Base-by-base conservation (phyloP, 768 basidiomycete species). In the Ramaria rubella region DNA sequence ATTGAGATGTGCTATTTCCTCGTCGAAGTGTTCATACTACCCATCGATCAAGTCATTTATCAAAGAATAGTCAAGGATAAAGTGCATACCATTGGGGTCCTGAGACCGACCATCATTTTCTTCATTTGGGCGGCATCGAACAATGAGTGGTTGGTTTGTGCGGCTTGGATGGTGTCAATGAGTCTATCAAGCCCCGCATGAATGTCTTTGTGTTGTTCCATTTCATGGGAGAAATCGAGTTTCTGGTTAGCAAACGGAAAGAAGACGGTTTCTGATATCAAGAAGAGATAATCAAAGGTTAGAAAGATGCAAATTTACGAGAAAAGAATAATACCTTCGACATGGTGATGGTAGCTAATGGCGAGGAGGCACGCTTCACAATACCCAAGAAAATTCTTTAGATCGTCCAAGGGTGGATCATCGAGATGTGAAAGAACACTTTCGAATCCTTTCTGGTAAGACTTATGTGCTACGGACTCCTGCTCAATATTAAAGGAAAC, bases 371-470 rank as follows among this genome's bases (percentile, higher is more conserved):
- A 75, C 4, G 72, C 70, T 52, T 69, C 64, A 55, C 71, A 71
- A 48, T 75, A 74, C 0, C 73, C 72, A 8, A 76, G 61, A 55
- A 75, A 75, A 61, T 75, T 75, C 30, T 59, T 49, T 21, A 75
- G 64, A 56, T 74, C 74, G 49, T 70, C 61, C 12, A 55, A 57
- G 0, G 73, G 73, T 1, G 71, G 72, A 17, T 69, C 58, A 23
- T 69, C 70, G 19, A 75, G 70, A 52, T 64, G 65, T 3, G 64
- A 60, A 23, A 72, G 27, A 49, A 76, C 74, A 42, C 42, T 69
- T 34, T 71, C 66, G 59, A 69, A 75, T 8, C 68, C 73, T 3
- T 65, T 51, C 59, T 73, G 72, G 61, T 68, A 73, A n/a, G 67
- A 62, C 8, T 67, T 57, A 55, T 76, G 75, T 2, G 71, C 73